Evolutionary conservation across 2,329 filamentous ascomycete genomes (phyloP), one percentile per base, ranked within the genome.

Genomic region (Ilyonectria destructans): DNA sequence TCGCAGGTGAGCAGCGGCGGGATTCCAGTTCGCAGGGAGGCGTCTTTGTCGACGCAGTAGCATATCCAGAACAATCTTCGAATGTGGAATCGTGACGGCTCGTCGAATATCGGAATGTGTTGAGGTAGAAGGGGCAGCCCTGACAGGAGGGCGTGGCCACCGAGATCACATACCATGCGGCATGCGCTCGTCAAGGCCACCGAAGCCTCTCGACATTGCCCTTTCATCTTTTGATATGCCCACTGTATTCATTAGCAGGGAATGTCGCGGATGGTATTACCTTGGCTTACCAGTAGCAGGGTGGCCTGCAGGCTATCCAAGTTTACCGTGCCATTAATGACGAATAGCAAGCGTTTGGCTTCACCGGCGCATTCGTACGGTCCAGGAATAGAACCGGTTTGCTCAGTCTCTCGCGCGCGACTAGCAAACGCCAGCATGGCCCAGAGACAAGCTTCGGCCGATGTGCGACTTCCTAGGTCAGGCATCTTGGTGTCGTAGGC

Each of bases 111-210:
- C 21, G 45, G 45, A 26, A 48, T 48, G 21, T 48, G 45, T 48
- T 48, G 45, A 10, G 57, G 57, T 17, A 35, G 43, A 49, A 49
- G 21, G 26, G 31, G 19, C 1, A 48, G 45, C 1, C 45, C 45
- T 48, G 45, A 26, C 45, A 48, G 45, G 45, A 48, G 21, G 45
- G 45, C 29, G 19, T 45, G 12, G 31, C 19, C n/a, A 12, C 33
- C 58, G 29, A 61, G 40, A 43, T 61, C 46, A 61, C 26, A 58
- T 31, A 58, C 55, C 55, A 58, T 58, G 13, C 55, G 55, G 26
- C 55, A 58, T 58, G 55, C 33, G 35, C 35, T 58, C 26, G 21
- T 45, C 13, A 45, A 33, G 21, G 26, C 21, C 9, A 29, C 35
- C 17, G 55, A 45, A 46, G 55, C 55, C 40, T 43, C 40, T 58